Conservation (phyloP, 2,329 filamentous ascomycete genomes). For the Chalara sp. region DNA sequence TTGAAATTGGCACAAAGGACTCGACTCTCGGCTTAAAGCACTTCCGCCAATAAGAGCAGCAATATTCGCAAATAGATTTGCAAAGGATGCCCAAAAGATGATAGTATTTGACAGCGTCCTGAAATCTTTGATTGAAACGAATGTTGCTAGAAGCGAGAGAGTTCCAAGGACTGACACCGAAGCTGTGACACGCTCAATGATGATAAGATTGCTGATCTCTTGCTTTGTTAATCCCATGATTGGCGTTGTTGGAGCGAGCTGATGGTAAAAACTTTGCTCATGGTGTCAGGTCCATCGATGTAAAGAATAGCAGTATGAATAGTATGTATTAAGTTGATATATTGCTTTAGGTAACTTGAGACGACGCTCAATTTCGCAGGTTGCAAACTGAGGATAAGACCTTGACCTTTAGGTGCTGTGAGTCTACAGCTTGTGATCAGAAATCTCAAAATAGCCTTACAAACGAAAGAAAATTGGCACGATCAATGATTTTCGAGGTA, state of each 20-base stretch:
- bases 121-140: constrained; percentile 60
- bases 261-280: too few relatives aligned
- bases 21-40: constrained; percentile 24
- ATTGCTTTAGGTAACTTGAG: too few relatives aligned
- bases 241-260: neutral
- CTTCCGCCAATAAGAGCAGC: constrained; percentile 49
- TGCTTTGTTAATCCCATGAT: constrained; percentile 8
- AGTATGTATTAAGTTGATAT: too few relatives aligned
- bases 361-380: too few relatives aligned
- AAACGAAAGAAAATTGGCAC: too few relatives aligned
- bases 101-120: constrained; percentile 72
- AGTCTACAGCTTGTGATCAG: too few relatives aligned
- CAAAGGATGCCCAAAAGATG: constrained; percentile 54
- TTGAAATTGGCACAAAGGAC: constrained; percentile 58
- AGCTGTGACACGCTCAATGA: constrained; percentile 63
- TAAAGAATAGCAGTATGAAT: too few relatives aligned
- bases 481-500: too few relatives aligned
- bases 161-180: constrained; percentile 65
- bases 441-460: too few relatives aligned
- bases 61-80: constrained; percentile 52
- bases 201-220: constrained; percentile 48
- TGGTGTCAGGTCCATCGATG: too few relatives aligned
- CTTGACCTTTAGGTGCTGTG: too few relatives aligned
- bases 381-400: too few relatives aligned
- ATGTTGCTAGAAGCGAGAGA: constrained; percentile 64